phyloP scores from a whole-genome alignment of 2,329 filamentous ascomycete genomes.

The Blastomyces gilchristii region DNA sequence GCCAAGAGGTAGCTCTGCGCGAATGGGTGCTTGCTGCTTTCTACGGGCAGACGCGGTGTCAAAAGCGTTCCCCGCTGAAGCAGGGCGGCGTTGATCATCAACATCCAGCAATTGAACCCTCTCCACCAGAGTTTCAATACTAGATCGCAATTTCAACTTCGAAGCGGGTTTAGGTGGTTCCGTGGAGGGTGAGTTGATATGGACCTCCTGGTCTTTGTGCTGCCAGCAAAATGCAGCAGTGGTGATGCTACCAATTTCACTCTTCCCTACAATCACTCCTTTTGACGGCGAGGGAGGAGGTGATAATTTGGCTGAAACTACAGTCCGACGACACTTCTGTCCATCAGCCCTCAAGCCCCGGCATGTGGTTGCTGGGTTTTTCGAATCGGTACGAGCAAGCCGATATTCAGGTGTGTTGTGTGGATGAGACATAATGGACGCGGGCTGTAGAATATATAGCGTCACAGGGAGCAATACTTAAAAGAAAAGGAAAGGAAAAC shows the following conservation, averaged over 20 bases:
- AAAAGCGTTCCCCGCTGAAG: not conserved
- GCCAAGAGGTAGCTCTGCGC: not conserved
- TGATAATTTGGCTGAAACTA: conserved; percentile 32
- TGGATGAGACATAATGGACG: conserved; percentile 51
- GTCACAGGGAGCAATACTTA: not conserved
- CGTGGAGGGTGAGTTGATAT: conserved; percentile 22
- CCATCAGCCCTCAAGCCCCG: conserved; percentile 75
- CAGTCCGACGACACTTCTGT: conserved; percentile 66
- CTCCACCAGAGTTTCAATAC: conserved; percentile 78
- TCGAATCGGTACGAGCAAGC: conserved; percentile 70
- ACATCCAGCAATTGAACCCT: conserved; percentile 65
- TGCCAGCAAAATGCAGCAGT: conserved; percentile 73
- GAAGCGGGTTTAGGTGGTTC: conserved; percentile 42
- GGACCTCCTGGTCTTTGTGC: conserved; percentile 73
- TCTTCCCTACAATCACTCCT: not conserved
- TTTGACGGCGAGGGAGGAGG: conserved; percentile 21
- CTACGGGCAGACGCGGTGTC: not conserved
- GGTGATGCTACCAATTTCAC: conserved; percentile 18
- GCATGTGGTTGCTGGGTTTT: conserved; percentile 74
- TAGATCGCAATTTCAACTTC: conserved; percentile 56
- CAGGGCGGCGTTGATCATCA: conserved; percentile 24
- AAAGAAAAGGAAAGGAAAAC: not conserved
- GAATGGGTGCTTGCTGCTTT: not conserved
- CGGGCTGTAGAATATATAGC: not conserved
- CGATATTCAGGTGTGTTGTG: conserved; percentile 70